A percentile compares a stretch with the other conserved stretches of the same genome.
Conservation (phyloP, 208 protist species). For the Phytomonas sp. region DNA sequence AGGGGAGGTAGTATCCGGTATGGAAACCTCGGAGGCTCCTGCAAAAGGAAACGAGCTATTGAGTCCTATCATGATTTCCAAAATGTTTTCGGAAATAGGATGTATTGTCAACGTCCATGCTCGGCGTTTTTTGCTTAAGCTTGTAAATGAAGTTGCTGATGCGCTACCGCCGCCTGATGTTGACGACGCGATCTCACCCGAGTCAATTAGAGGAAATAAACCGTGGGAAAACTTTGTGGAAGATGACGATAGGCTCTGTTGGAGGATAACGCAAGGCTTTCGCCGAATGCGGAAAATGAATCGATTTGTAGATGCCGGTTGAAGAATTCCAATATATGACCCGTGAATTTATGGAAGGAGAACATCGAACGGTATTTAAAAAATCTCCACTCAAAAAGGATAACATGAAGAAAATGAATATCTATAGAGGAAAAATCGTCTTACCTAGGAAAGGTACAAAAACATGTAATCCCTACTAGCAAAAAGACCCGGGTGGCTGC, state of each 20-base stretch:
- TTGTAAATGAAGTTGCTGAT: background rate
- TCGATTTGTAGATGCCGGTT: background rate
- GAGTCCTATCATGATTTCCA: background rate
- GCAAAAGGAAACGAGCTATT: background rate
- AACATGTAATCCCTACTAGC: background rate
- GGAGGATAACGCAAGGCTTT: background rate
- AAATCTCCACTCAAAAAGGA: background rate
- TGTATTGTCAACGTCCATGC: background rate
- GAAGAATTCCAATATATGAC: background rate
- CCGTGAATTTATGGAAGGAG: background rate
- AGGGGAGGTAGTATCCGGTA: background rate
- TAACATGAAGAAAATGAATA: background rate
- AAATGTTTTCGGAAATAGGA: background rate
- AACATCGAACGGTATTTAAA: background rate
- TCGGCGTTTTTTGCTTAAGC: background rate
- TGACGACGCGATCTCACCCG: background rate
- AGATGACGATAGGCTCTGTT: background rate
- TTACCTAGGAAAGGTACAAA: background rate
- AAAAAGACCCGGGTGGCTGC: background rate
- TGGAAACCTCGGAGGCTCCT: background rate
- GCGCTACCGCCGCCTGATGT: background rate
- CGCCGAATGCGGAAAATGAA: background rate
- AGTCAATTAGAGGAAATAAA: background rate
- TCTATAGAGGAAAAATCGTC: background rate
- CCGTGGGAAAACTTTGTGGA: background rate